A percentile compares a stretch with the other conserved stretches of the same genome.
phyloP scores from a whole-genome alignment of 768 basidiomycete genomes.

The Arthromyces matolae region DNA sequence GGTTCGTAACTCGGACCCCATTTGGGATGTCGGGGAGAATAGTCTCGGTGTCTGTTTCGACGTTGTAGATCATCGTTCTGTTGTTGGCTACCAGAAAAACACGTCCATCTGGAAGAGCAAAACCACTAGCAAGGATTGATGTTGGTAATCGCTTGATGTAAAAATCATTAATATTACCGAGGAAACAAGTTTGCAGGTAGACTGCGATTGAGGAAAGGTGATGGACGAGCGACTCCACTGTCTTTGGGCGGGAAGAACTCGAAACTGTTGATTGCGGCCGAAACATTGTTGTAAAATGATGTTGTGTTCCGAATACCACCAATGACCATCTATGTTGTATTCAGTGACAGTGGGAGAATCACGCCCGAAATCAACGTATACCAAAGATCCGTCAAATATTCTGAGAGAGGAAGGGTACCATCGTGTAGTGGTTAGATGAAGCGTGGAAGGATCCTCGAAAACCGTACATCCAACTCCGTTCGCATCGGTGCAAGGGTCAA shows the following conservation, averaged over 20 bases:
- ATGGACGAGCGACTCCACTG: constrained; percentile 27
- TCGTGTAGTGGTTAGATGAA: constrained; percentile 33
- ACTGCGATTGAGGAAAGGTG: constrained; percentile 21
- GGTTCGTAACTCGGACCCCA: constrained; percentile 38
- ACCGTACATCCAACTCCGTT: constrained; percentile 29
- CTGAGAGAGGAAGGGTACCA: constrained; percentile 41
- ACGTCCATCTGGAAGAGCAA: constrained; percentile 35
- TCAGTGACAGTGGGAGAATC: neutral
- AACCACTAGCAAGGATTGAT: neutral
- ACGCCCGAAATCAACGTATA: constrained; percentile 5
- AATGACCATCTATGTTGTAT: constrained; percentile 18
- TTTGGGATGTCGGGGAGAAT: constrained; percentile 41
- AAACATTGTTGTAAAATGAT: constrained; percentile 44
- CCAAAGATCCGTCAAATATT: constrained; percentile 30
- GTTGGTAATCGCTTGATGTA: neutral
- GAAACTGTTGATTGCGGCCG: constrained; percentile 54
- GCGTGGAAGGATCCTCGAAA: constrained; percentile 31
- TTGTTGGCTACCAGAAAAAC: constrained; percentile 39
- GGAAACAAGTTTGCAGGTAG: constrained; percentile 21
- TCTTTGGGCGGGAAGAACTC: constrained; percentile 33
- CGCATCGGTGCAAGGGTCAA: constrained; percentile 35
- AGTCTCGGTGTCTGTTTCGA: constrained; percentile 35
- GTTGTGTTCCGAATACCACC: constrained; percentile 10
- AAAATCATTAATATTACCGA: constrained; percentile 18
- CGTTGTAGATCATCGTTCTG: constrained; percentile 39